Percentiles rank a stretch among this genome's conserved stretches.
These are phyloP conservation scores for Aleurites moluccanus DNA, from an alignment of 441 rosid genomes.

Conservation along the genomic window DNA sequence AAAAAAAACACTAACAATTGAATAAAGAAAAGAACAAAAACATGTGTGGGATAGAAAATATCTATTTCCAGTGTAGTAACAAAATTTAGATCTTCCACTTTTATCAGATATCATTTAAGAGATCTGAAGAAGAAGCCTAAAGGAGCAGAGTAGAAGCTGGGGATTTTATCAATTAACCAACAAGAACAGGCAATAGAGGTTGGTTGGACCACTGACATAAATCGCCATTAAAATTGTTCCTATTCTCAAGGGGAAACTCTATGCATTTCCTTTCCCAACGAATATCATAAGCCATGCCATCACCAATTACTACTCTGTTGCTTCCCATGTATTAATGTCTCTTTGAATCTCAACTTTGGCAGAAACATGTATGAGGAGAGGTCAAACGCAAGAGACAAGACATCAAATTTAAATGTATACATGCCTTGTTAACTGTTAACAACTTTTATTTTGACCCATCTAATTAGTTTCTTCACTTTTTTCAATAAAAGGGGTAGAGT, in stretches of 20 bases:
- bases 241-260: background rate
- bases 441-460: background rate
- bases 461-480: background rate
- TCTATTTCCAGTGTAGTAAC: no score
- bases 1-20: no score
- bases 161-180: background rate
- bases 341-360: no score
- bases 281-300: conserved; percentile 2
- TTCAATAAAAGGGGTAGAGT: no score
- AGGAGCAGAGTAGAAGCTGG: background rate
- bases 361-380: no score
- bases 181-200: background rate
- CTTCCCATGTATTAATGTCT: background rate
- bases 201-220: conserved; percentile 10
- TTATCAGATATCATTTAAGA: no score
- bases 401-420: background rate
- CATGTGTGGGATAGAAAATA: background rate
- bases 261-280: conserved; percentile 1
- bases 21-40: background rate
- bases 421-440: background rate
- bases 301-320: background rate
- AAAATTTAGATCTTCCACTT: no score
- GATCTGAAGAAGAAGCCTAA: background rate
- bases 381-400: background rate
- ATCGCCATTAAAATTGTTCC: conserved; percentile 10